These are phyloP conservation scores for Cordyceps cateniannulata DNA, from an alignment of 2,329 filamentous ascomycete species.

Conservation along the genomic window DNA sequence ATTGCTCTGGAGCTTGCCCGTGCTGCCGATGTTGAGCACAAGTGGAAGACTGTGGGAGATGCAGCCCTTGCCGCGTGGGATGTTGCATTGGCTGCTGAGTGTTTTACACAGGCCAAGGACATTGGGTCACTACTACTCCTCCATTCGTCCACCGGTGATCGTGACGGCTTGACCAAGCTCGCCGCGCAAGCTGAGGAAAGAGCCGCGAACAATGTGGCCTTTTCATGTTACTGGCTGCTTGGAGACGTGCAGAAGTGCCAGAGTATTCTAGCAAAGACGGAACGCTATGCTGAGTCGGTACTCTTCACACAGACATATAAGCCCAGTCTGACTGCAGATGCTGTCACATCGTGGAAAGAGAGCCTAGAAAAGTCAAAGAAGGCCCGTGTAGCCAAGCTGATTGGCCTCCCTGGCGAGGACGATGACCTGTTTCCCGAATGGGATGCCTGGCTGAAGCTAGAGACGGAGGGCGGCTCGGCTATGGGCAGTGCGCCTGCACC, in stretches of 20 bases:
- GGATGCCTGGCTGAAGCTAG: conserved; percentile 81
- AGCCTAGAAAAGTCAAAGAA: conserved; percentile 79
- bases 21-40: conserved; percentile 83
- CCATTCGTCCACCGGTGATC: conserved; percentile 78
- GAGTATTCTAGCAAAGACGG: conserved; percentile 71
- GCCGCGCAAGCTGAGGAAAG: conserved; percentile 68
- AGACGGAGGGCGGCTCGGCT: conserved; percentile 58
- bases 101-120: conserved; percentile 86
- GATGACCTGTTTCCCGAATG: conserved; percentile 93
- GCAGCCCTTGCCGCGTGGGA: conserved; percentile 84
- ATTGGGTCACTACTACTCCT: conserved; percentile 82
- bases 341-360: conserved; percentile 76
- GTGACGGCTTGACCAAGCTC: conserved; percentile 64
- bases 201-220: conserved; percentile 86
- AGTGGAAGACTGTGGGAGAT: conserved; percentile 97
- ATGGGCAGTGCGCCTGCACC: not conserved
- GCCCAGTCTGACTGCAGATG: conserved; percentile 62
- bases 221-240: conserved; percentile 82
- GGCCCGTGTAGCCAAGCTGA: conserved; percentile 72
- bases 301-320: conserved; percentile 95
- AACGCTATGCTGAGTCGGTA: conserved; percentile 75
- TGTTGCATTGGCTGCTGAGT: conserved; percentile 80
- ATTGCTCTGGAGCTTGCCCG: conserved; percentile 80
- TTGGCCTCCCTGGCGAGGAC: conserved; percentile 76
- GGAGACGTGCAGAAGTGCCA: conserved; percentile 78